Evolutionary conservation across 2,329 filamentous ascomycete species (phyloP).

Genomic region (Neobulgaria alba): DNA sequence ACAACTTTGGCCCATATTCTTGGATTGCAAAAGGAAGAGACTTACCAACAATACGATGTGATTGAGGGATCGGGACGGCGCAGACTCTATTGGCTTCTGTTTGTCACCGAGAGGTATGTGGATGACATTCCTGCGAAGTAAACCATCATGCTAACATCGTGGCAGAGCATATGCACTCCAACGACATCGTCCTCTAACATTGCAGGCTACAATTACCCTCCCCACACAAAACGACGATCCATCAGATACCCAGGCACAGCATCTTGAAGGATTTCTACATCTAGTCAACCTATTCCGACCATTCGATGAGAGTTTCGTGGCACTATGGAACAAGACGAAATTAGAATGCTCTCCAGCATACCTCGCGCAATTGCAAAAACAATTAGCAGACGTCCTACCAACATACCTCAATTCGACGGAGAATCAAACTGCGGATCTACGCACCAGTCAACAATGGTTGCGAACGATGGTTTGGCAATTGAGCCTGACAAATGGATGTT

Average conservation of each 20-base stretch:
- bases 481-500: constrained; percentile 44
- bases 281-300: constrained; percentile 56
- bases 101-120: constrained; percentile 59
- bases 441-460: constrained; percentile 56
- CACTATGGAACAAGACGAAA: constrained; percentile 58
- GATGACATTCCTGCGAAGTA: not conserved
- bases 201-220: constrained; percentile 60
- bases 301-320: constrained; percentile 57
- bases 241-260: constrained; percentile 43
- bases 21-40: constrained; percentile 53
- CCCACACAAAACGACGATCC: constrained; percentile 54
- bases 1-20: constrained; percentile 58
- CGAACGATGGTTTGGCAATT: constrained; percentile 57
- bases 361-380: constrained; percentile 51
- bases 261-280: constrained; percentile 48
- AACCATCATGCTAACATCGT: constrained; percentile 7
- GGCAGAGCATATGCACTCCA: constrained; percentile 60
- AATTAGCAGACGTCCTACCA: constrained; percentile 48
- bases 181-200: constrained; percentile 58
- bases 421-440: constrained; percentile 45
- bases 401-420: constrained; percentile 43
- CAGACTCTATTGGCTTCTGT: constrained; percentile 65
- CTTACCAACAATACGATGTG: constrained; percentile 49
- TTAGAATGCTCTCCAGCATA: constrained; percentile 48
- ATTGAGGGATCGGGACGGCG: constrained; percentile 55